phyloP scores from a whole-genome alignment of 805 yeast genomes.

The Myxozyma geophila region DNA sequence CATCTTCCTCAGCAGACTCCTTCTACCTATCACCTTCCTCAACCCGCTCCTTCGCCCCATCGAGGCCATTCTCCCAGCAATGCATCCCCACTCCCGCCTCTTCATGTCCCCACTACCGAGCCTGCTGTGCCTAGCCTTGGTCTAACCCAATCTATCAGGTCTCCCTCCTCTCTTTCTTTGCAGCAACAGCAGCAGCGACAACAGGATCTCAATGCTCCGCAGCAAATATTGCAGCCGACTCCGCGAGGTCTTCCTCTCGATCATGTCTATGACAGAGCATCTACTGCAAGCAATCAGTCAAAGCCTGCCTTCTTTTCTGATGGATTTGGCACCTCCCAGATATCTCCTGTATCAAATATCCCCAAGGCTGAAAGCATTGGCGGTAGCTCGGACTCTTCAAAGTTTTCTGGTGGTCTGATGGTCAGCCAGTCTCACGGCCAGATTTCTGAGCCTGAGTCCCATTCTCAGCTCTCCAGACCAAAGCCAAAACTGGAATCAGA shows the following conservation, averaged over 20 bases:
- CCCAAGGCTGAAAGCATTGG: neutral
- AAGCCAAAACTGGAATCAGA: neutral
- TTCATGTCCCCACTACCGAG: neutral
- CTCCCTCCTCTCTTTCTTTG: neutral
- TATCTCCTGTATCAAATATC: neutral
- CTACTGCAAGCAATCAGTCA: too few species aligned
- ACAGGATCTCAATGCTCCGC: too few species aligned
- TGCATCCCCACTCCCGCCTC: neutral
- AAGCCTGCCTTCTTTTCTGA: too few species aligned
- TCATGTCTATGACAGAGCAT: neutral
- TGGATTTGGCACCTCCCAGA: neutral
- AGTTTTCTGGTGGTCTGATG: neutral
- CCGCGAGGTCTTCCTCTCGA: neutral
- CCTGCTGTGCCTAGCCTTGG: neutral
- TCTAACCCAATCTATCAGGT: neutral
- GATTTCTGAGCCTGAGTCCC: neutral
- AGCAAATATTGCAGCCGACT: neutral
- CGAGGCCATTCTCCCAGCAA: neutral
- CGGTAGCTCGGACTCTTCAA: neutral
- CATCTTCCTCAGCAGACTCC: slow-evolving; percentile 7
- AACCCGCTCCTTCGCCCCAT: slow-evolving; percentile 3
- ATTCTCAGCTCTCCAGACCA: neutral
- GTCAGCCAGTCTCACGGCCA: neutral
- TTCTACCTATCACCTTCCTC: slow-evolving; percentile 2
- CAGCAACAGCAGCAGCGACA: neutral